Evolutionary conservation across 2,329 filamentous ascomycete genomes (phyloP).

Genomic region (Cytospora paraplurivora): DNA sequence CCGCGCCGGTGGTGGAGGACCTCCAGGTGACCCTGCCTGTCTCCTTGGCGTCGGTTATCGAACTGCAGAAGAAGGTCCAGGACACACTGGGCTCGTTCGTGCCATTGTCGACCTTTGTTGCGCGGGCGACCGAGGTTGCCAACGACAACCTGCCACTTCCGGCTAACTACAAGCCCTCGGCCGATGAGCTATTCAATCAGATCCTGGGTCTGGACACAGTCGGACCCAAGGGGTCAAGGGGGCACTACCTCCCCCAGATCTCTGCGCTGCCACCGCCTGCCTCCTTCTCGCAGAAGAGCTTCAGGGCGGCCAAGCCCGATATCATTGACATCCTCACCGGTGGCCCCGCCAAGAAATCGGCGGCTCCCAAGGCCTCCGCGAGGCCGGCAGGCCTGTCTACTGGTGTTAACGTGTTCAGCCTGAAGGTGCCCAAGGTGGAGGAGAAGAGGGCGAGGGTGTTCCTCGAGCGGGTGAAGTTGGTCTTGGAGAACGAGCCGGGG

Average conservation of each 20-base stretch:
- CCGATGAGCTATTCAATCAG: constrained; percentile 86
- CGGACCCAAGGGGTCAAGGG: constrained; percentile 51
- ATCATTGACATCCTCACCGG: constrained; percentile 79
- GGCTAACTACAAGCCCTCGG: constrained; percentile 64
- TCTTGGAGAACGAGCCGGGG: constrained; percentile 79
- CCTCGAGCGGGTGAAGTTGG: constrained; percentile 80
- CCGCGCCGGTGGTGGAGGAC: constrained; percentile 46
- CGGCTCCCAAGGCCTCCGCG: constrained; percentile 37
- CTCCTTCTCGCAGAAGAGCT: constrained; percentile 38
- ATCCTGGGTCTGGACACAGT: constrained; percentile 70
- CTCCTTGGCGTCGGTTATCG: constrained; percentile 75
- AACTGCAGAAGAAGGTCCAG: constrained; percentile 79
- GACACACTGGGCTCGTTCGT: constrained; percentile 76
- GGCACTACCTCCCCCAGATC: constrained; percentile 74
- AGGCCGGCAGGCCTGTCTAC: constrained; percentile 50
- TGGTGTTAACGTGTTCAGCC: constrained; percentile 76
- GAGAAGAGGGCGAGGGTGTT: constrained; percentile 81
- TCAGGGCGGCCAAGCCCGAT: constrained; percentile 61
- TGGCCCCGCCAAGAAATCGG: constrained; percentile 33
- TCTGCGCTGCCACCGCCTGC: constrained; percentile 55
- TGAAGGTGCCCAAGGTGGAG: constrained; percentile 78
- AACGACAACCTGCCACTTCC: constrained; percentile 81
- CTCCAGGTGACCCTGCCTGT: constrained; percentile 72
- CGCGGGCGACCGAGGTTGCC: constrained; percentile 80
- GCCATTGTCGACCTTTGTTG: constrained; percentile 84